phyloP scores from a whole-genome alignment of 2,329 filamentous ascomycete species.

The Aspergillus cejpii region DNA sequence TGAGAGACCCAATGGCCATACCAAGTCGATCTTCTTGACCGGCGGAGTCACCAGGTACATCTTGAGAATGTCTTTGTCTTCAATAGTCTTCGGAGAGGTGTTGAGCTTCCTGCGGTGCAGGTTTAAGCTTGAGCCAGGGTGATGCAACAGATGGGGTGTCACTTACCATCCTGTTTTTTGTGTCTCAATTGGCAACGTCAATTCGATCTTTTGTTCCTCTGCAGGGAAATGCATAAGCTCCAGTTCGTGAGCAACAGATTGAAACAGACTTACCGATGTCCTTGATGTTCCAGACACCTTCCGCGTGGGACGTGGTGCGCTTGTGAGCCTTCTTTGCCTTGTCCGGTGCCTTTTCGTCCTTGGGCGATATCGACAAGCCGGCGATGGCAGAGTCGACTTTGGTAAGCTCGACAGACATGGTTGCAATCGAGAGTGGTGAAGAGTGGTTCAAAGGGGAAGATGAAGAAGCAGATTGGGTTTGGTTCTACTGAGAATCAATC shows the following conservation, averaged over 20 bases:
- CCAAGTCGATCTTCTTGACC: slow-evolving; percentile 89
- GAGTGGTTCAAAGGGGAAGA: slow-evolving; percentile 4
- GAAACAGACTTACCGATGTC: slow-evolving; percentile 64
- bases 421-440: slow-evolving; percentile 11
- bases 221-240: background rate
- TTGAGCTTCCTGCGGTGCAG: slow-evolving; percentile 73
- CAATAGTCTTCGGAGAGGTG: slow-evolving; percentile 67
- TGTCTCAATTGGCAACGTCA: slow-evolving; percentile 32
- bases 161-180: slow-evolving; percentile 33
- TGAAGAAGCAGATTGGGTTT: slow-evolving; percentile 6
- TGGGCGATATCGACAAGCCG: slow-evolving; percentile 63
- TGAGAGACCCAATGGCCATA: slow-evolving; percentile 81
- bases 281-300: slow-evolving; percentile 73
- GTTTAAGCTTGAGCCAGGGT: background rate
- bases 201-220: slow-evolving; percentile 30
- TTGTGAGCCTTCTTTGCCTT: slow-evolving; percentile 51
- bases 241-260: background rate
- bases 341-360: slow-evolving; percentile 50
- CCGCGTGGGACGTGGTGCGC: slow-evolving; percentile 64
- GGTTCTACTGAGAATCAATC: background rate
- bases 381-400: slow-evolving; percentile 91
- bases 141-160: background rate
- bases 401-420: slow-evolving; percentile 61
- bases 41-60: slow-evolving; percentile 71
- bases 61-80: slow-evolving; percentile 79